Evolutionary conservation across 1,139 yeast species (phyloP).

Genomic region (Candida pseudocylindracea): DNA sequence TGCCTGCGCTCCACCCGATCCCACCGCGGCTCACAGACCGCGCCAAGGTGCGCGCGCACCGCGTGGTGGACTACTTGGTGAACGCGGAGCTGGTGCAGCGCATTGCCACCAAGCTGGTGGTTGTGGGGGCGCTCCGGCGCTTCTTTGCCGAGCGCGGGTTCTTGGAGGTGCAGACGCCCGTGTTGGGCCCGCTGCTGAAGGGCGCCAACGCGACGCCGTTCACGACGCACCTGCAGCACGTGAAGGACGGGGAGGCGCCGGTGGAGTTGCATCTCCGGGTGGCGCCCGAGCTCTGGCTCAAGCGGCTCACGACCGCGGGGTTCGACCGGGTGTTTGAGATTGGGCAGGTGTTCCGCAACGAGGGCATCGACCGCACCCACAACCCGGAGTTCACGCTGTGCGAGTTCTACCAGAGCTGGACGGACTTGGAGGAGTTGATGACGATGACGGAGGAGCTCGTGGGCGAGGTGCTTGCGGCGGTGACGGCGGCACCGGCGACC

Average conservation of each 20-base stretch:
- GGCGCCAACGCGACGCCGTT: slow-evolving; percentile 90
- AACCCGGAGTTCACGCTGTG: slow-evolving; percentile 92
- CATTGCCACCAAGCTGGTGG: slow-evolving; percentile 27
- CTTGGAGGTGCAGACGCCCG: slow-evolving; percentile 76
- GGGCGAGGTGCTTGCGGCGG: slow-evolving; percentile 7
- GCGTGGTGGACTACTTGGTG: slow-evolving; percentile 58
- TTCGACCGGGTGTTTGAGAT: slow-evolving; percentile 74
- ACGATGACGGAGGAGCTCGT: slow-evolving; percentile 38
- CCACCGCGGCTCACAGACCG: slow-evolving; percentile 33
- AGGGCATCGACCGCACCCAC: slow-evolving; percentile 82
- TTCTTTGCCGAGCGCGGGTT: slow-evolving; percentile 37
- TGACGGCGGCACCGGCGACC: not conserved
- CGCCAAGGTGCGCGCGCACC: slow-evolving; percentile 30
- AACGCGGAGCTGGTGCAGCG: slow-evolving; percentile 24
- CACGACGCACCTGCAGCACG: slow-evolving; percentile 23
- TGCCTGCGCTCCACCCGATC: slow-evolving; percentile 47
- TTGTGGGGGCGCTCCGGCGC: slow-evolving; percentile 29
- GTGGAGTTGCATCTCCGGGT: slow-evolving; percentile 25
- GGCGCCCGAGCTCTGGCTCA: slow-evolving; percentile 92
- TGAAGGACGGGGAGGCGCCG: no score
- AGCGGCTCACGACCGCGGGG: slow-evolving; percentile 61
- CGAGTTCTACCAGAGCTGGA: slow-evolving; percentile 76
- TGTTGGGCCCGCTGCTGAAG: slow-evolving; percentile 44
- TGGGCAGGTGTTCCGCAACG: slow-evolving; percentile 73
- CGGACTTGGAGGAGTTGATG: slow-evolving; percentile 48